A percentile compares a stretch with the other conserved stretches of the same genome.
Conservation (phyloP, 257 asterid genomes). For the Verbascum thapsus region DNA sequence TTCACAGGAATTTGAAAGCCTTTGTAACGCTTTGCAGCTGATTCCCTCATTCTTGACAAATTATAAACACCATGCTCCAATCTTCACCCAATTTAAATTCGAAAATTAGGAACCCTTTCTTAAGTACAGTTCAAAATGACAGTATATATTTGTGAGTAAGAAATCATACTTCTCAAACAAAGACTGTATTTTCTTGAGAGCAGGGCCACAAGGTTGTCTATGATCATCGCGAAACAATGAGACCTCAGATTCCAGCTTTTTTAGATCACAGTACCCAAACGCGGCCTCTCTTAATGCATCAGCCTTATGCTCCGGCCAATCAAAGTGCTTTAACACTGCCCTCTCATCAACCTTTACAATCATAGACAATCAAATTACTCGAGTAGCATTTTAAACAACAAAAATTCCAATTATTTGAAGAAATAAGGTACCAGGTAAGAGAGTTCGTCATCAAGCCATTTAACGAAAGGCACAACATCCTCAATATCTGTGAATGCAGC, state of each 20-base stretch:
- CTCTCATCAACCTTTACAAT: conserved; percentile 70
- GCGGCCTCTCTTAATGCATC: conserved; percentile 93
- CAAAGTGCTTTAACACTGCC: conserved; percentile 84
- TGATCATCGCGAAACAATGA: conserved; percentile 59
- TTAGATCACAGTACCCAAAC: conserved; percentile 72
- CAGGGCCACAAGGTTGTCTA: conserved; percentile 55
- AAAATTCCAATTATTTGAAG: not conserved
- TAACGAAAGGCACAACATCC: conserved; percentile 79
- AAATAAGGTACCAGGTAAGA: conserved; percentile 55
- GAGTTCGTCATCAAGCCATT: conserved; percentile 85
- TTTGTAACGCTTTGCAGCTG: conserved; percentile 61
- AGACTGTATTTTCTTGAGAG: conserved; percentile 74
- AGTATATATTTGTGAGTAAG: not conserved
- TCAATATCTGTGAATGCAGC: conserved; percentile 81
- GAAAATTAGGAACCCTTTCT: not conserved
- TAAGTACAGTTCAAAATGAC: not conserved
- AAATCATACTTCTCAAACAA: conserved; percentile 53
- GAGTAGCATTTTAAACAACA: not conserved
- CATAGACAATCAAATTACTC: not conserved
- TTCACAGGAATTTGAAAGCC: conserved; percentile 64
- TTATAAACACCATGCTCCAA: conserved; percentile 75
- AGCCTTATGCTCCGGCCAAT: conserved; percentile 89
- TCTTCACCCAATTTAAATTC: conserved; percentile 33
- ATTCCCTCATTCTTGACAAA: conserved; percentile 73
- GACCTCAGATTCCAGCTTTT: conserved; percentile 70